These are phyloP conservation scores for Prorocentrum cordatum DNA, from an alignment of 169 alveolate species.

Conservation along the genomic window DNA sequence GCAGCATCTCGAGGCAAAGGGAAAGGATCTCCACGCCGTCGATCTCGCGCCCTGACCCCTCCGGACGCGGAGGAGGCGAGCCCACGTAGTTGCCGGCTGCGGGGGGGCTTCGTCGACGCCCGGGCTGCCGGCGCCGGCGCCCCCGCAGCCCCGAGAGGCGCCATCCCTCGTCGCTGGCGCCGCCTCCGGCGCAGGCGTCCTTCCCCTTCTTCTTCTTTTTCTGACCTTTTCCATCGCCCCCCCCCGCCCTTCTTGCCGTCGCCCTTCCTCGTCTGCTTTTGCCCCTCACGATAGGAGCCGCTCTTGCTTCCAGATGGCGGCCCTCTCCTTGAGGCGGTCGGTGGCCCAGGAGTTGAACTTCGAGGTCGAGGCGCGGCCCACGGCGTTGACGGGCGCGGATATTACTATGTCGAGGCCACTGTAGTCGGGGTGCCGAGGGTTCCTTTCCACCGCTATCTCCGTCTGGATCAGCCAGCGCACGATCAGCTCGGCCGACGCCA, in stretches of 20 bases:
- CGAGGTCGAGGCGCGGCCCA: neutral
- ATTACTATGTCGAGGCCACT: slow-evolving; percentile 9
- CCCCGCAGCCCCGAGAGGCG: neutral
- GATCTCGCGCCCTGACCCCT: neutral
- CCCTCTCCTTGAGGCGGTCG: neutral
- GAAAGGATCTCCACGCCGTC: neutral
- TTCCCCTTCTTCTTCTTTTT: neutral
- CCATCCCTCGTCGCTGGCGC: neutral
- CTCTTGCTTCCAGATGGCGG: slow-evolving; percentile 1
- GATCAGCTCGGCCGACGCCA: neutral
- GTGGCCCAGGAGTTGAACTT: slow-evolving; percentile 6
- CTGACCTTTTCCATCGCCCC: neutral
- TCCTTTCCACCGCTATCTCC: slow-evolving; percentile 12
- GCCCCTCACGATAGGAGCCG: neutral
- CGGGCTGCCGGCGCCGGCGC: neutral
- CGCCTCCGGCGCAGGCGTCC: neutral
- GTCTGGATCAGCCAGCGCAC: slow-evolving; percentile 1
- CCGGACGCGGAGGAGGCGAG: neutral
- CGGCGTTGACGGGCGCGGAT: neutral
- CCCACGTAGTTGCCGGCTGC: neutral
- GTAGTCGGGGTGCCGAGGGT: neutral
- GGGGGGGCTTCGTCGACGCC: neutral
- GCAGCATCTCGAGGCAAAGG: neutral
- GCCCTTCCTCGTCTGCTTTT: neutral
- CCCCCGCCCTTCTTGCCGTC: neutral